A percentile compares a stretch with the other conserved stretches of the same genome.
These are phyloP conservation scores for Pleurotus sapidus DNA, from an alignment of 768 basidiomycete species.

Conservation along the genomic window DNA sequence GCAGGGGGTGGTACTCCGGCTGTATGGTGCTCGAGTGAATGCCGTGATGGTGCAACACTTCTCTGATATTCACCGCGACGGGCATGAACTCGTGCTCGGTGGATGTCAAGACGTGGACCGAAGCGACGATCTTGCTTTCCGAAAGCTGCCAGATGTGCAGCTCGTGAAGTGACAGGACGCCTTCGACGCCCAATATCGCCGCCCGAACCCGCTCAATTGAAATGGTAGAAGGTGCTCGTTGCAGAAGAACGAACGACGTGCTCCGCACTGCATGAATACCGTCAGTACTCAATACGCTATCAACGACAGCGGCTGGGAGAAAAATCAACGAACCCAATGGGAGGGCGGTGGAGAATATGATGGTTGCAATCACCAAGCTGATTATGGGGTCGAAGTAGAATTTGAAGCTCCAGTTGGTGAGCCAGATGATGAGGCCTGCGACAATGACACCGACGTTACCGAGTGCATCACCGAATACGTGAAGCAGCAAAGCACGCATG, in stretches of 20 bases:
- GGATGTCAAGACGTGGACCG: slow-evolving; percentile 89
- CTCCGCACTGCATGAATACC: slow-evolving; percentile 56
- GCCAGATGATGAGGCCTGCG: slow-evolving; percentile 93
- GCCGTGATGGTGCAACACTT: slow-evolving; percentile 83
- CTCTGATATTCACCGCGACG: slow-evolving; percentile 79
- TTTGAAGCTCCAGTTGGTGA: slow-evolving; percentile 78
- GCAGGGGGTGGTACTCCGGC: slow-evolving; percentile 66
- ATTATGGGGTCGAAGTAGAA: slow-evolving; percentile 93
- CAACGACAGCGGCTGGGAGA: background rate
- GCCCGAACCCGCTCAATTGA: slow-evolving; percentile 82
- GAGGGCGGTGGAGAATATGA: slow-evolving; percentile 94
- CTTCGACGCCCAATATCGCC: slow-evolving; percentile 79
- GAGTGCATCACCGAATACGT: slow-evolving; percentile 95
- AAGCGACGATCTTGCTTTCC: slow-evolving; percentile 92
- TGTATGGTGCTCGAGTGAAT: slow-evolving; percentile 96
- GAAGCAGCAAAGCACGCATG: slow-evolving; percentile 90
- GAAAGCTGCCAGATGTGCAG: slow-evolving; percentile 98
- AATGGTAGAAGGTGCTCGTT: slow-evolving; percentile 88
- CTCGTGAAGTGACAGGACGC: slow-evolving; percentile 88
- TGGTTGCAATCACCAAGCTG: slow-evolving; percentile 89
- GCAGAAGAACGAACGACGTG: slow-evolving; percentile 91
- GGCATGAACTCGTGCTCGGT: slow-evolving; percentile 88
- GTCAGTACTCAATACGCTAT: too few species aligned
- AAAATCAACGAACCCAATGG: slow-evolving; percentile 62
- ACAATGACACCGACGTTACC: slow-evolving; percentile 98